These are phyloP conservation scores for Penicillium concentricum DNA, from an alignment of 2,329 filamentous ascomycete genomes.

Conservation along the genomic window DNA sequence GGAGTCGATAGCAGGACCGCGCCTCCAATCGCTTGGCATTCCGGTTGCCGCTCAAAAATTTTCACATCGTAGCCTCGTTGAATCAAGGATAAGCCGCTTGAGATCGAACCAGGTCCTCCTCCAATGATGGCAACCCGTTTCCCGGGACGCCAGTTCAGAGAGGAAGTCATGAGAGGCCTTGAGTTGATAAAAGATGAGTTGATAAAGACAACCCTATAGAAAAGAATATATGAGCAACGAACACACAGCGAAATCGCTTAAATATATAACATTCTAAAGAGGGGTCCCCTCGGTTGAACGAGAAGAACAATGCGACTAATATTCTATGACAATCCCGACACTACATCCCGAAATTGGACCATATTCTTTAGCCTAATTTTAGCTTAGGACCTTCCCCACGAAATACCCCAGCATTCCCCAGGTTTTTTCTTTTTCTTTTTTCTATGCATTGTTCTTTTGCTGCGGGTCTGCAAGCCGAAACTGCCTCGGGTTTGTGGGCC, in stretches of 20 bases:
- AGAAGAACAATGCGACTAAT: too few relatives aligned
- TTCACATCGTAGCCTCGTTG: conserved; percentile 12
- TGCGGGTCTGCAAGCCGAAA: too few relatives aligned
- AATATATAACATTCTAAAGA: too few relatives aligned
- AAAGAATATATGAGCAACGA: not conserved
- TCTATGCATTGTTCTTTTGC: too few relatives aligned
- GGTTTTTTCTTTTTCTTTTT: too few relatives aligned
- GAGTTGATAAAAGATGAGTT: not conserved
- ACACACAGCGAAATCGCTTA: not conserved
- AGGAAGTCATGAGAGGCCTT: not conserved
- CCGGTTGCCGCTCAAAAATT: conserved; percentile 10
- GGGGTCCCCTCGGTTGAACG: too few relatives aligned
- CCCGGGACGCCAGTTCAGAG: conserved; percentile 5
- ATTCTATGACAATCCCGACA: too few relatives aligned
- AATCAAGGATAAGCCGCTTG: conserved; percentile 9
- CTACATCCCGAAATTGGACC: too few relatives aligned
- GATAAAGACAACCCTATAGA: not conserved
- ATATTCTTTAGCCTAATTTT: too few relatives aligned
- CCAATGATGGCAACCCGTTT: conserved; percentile 14
- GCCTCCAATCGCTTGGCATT: conserved; percentile 12
- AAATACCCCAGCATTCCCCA: too few relatives aligned
- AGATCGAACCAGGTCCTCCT: conserved; percentile 10
- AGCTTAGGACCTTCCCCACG: too few relatives aligned
- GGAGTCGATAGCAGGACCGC: conserved; percentile 10
- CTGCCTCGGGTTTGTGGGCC: too few relatives aligned